A percentile compares a stretch with the other conserved stretches of the same genome.
Conservation (phyloP, 192 early-diverging fungal species). For the Mortierella claussenii region DNA sequence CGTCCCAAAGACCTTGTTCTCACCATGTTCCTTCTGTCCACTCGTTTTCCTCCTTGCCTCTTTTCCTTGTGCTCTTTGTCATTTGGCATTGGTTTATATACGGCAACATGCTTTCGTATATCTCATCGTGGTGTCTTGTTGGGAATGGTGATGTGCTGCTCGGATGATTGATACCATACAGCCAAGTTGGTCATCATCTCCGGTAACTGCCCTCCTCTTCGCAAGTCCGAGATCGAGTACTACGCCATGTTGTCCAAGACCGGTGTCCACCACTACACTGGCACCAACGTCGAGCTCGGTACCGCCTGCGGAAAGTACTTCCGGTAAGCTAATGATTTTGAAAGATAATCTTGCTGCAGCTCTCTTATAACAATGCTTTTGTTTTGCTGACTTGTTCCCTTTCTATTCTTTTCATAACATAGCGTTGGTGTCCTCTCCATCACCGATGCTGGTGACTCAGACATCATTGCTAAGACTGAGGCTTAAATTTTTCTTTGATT, state of each 20-base stretch:
- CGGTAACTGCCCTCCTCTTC: slow-evolving; percentile 99
- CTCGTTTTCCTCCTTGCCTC: background rate
- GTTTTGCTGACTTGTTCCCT: slow-evolving; percentile 6
- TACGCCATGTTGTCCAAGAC: slow-evolving; percentile 99
- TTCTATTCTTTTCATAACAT: slow-evolving; percentile 56
- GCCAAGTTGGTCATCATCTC: slow-evolving; percentile 99
- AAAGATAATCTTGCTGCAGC: too few relatives aligned
- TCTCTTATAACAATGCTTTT: too few relatives aligned
- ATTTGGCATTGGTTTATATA: slow-evolving; percentile 22
- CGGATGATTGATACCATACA: slow-evolving; percentile 36
- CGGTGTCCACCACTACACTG: slow-evolving; percentile 99
- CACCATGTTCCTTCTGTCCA: slow-evolving; percentile 20
- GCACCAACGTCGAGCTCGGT: slow-evolving; percentile 99
- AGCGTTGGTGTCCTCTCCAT: slow-evolving; percentile 88
- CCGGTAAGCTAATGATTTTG: slow-evolving; percentile 79
- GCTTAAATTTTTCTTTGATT: slow-evolving; percentile 38
- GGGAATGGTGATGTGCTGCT: background rate
- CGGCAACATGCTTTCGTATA: slow-evolving; percentile 18
- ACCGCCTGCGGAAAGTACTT: slow-evolving; percentile 99
- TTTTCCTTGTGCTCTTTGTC: background rate
- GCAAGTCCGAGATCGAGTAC: slow-evolving; percentile 99
- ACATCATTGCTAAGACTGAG: slow-evolving; percentile 54
- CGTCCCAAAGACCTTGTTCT: slow-evolving; percentile 50
- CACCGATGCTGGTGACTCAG: slow-evolving; percentile 97
- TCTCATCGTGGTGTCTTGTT: background rate